phyloP scores from a whole-genome alignment of 139 green algal genomes.

The Tetraselmis chui region DNA sequence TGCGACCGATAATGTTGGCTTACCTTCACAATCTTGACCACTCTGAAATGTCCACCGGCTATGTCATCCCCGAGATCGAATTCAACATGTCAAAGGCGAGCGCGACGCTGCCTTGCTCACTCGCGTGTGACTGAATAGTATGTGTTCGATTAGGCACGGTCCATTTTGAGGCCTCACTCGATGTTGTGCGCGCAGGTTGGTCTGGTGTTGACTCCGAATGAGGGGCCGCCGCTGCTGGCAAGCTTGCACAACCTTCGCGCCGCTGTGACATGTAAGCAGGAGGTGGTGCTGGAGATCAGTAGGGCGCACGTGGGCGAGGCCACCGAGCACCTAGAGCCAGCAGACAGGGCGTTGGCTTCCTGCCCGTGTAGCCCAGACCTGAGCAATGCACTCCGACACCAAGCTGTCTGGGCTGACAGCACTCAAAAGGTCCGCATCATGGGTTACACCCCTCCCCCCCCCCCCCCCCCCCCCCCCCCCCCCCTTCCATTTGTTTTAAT shows the following conservation, averaged over 20 bases:
- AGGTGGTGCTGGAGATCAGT: not conserved
- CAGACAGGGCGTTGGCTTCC: not conserved
- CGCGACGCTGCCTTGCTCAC: too few relatives aligned
- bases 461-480: too few relatives aligned
- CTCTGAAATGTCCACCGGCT: not conserved
- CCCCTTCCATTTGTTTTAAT: too few relatives aligned
- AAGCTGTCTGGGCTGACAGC: not conserved
- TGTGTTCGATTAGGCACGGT: too few relatives aligned
- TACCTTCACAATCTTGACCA: not conserved
- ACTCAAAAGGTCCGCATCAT: too few relatives aligned
- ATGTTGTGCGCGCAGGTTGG: not conserved
- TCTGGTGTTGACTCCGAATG: not conserved
- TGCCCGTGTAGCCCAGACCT: not conserved
- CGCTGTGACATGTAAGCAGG: not conserved
- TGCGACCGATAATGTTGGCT: not conserved
- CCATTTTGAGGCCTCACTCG: too few relatives aligned
- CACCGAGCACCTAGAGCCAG: not conserved
- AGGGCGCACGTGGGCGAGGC: not conserved
- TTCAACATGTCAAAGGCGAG: not conserved
- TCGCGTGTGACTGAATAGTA: too few relatives aligned
- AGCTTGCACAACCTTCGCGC: not conserved
- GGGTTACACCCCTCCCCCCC: too few relatives aligned
- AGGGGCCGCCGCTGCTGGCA: not conserved
- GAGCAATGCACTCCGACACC: not conserved
- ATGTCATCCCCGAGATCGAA: not conserved